Conservation (phyloP, 345 rosid genomes). For the Aethionema arabicum region DNA sequence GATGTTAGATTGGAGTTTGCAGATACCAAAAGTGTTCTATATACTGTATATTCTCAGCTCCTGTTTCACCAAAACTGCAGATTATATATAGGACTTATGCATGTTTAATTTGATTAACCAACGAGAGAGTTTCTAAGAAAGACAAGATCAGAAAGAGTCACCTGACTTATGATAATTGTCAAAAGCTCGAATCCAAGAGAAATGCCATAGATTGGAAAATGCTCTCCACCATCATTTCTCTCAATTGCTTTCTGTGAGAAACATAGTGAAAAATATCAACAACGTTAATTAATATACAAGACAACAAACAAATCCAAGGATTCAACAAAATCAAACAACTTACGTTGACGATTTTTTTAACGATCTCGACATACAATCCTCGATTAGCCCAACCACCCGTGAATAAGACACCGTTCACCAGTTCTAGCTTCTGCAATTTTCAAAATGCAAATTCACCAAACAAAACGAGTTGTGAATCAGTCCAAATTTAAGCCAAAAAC, state of each 20-base stretch:
- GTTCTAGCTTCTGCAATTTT: conserved; percentile 62
- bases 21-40: conserved; percentile 4
- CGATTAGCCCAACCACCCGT: conserved; percentile 92
- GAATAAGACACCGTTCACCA: conserved; percentile 79
- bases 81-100: too few relatives aligned
- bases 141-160: conserved; percentile 12
- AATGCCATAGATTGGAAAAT: conserved; percentile 75
- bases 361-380: conserved; percentile 60
- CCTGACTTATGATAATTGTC: conserved; percentile 81
- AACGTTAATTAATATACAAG: neutral
- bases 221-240: conserved; percentile 72
- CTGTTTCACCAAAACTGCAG: neutral
- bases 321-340: conserved; percentile 6
- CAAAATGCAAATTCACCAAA: neutral
- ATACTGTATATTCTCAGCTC: conserved; percentile 3
- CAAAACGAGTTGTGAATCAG: too few relatives aligned
- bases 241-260: conserved; percentile 60
- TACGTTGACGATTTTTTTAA: conserved; percentile 52
- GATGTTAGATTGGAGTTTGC: neutral
- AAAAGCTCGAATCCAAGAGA: conserved; percentile 86
- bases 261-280: conserved; percentile 3
- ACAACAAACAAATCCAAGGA: neutral
- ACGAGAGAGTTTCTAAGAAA: neutral
- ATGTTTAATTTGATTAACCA: neutral
- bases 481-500: neutral